Base-by-base conservation (phyloP, 371 early-diverging fungal genomes). In the Rhizomucor miehei region DNA sequence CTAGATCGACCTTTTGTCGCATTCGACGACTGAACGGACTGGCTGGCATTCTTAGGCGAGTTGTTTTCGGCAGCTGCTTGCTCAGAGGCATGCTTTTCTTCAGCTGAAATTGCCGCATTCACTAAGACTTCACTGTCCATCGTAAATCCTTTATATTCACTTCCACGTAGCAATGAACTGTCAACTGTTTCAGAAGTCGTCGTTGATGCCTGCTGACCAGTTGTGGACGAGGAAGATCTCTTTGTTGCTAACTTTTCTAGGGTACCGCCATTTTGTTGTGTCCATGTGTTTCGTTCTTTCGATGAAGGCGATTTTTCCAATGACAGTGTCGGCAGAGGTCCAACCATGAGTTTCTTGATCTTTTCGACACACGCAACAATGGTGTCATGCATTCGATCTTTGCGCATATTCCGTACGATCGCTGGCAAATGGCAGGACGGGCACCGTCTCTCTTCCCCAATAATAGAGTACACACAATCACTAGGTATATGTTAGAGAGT, bases 401-500 rank as follows among this genome's bases (percentile, higher is more conserved):
- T 54, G 3, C 60, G 56, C 48, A 67, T 43, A 44, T 67, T 59
- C 21, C 58, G 57, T 29, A 62, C 54, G 43, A 57, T 52, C 11
- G 67, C 62, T 14, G 67, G 67, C 9, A 56, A 38, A 3, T 57
- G 44, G 44, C 66, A 66, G 1, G 52, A 58, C 2, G 66, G 66
- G 50, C 66, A 66, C 6, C 13, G 20, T 9, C 56, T 38, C 48
- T 56, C 43, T 5, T 25, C 29, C 10, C 61, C 60, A 3, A 67
- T 38, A 13, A 36, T 52, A n/a, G 54, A 47, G 21, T 58, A 36
- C 12, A 56, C 41, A 38, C 66, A 66, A 41, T 54, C 48, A 21
- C 65, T 64, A 51, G 35, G 21, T 14, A 24, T 13, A 21, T 34
- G 16, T 34, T 44, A 36, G 49, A 20, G 14, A 52, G 54, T 39